Conservation (phyloP, 176 grass and related monocot species). For the Secale cereale region DNA sequence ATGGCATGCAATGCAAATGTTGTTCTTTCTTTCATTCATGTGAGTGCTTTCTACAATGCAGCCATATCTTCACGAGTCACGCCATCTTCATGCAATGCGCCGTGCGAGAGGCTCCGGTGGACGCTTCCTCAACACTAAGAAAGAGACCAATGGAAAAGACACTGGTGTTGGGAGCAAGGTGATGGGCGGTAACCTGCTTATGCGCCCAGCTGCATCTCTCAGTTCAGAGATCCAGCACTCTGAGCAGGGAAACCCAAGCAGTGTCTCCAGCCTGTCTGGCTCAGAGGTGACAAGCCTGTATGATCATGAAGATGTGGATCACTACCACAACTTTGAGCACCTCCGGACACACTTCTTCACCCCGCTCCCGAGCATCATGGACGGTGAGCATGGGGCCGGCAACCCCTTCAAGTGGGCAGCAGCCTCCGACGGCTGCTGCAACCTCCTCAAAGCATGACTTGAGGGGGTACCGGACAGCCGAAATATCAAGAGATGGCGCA, state of each 20-base stretch:
- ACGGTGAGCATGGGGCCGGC: constrained; percentile 43
- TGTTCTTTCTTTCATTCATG: background rate
- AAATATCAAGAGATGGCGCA: constrained; percentile 29
- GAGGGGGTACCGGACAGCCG: constrained; percentile 29
- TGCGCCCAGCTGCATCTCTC: constrained; percentile 40
- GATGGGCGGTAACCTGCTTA: background rate
- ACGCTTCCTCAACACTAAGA: constrained; percentile 90
- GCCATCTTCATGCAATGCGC: constrained; percentile 90
- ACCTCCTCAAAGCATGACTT: constrained; percentile 77
- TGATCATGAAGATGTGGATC: constrained; percentile 37
- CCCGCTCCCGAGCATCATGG: constrained; percentile 51
- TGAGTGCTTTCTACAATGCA: constrained; percentile 28
- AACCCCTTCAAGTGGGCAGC: constrained; percentile 58
- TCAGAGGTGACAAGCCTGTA: constrained; percentile 85
- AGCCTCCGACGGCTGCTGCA: constrained; percentile 68
- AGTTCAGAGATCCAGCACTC: constrained; percentile 75
- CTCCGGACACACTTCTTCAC: constrained; percentile 60
- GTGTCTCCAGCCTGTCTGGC: constrained; percentile 61
- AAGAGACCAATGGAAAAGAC: constrained; percentile 24
- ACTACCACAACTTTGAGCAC: constrained; percentile 44
- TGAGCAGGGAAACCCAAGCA: constrained; percentile 50
- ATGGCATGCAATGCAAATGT: background rate
- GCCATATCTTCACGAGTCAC: constrained; percentile 93
- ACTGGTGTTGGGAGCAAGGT: background rate
- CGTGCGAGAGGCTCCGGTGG: constrained; percentile 78